Conservation (phyloP, 2,329 filamentous ascomycete species). For the Mariannaea sp. region DNA sequence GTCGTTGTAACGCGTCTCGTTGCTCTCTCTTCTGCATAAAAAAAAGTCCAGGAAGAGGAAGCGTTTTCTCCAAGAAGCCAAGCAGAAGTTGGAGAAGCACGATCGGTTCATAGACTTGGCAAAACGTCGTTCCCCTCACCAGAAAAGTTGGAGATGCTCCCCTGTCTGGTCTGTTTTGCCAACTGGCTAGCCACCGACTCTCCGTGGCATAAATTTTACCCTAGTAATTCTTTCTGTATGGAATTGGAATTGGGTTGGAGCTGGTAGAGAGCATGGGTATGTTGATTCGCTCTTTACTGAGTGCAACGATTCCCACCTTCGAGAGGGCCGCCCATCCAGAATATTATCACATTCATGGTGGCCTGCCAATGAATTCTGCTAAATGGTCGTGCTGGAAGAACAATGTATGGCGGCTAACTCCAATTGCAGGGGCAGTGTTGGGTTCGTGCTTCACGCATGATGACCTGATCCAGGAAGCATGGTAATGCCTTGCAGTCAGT, state of each 20-base stretch:
- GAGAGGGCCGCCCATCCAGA: constrained; percentile 5
- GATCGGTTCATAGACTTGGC: constrained; percentile 10
- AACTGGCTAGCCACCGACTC: background rate
- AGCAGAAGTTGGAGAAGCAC: constrained; percentile 15
- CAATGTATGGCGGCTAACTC: constrained; percentile 19
- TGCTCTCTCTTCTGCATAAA: background rate
- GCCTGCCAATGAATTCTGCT: background rate
- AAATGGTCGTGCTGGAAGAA: constrained; percentile 3
- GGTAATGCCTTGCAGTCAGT: constrained; percentile 15
- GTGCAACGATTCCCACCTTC: background rate
- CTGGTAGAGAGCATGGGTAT: too few species aligned
- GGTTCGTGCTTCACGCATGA: constrained; percentile 17
- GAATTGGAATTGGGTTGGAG: background rate
- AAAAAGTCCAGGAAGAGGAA: too few species aligned
- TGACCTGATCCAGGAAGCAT: constrained; percentile 19
- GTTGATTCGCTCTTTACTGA: too few species aligned
- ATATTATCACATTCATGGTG: constrained; percentile 11
- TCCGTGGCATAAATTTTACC: constrained; percentile 5
- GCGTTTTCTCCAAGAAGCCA: constrained; percentile 30
- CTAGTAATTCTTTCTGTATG: background rate
- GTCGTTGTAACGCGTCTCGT: background rate
- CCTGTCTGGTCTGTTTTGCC: too few species aligned
- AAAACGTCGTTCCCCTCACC: constrained; percentile 16
- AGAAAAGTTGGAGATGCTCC: constrained; percentile 27
- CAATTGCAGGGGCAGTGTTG: constrained; percentile 21